Conservation (phyloP, 352 stramenopile genomes). For the Phytophthora cactorum region DNA sequence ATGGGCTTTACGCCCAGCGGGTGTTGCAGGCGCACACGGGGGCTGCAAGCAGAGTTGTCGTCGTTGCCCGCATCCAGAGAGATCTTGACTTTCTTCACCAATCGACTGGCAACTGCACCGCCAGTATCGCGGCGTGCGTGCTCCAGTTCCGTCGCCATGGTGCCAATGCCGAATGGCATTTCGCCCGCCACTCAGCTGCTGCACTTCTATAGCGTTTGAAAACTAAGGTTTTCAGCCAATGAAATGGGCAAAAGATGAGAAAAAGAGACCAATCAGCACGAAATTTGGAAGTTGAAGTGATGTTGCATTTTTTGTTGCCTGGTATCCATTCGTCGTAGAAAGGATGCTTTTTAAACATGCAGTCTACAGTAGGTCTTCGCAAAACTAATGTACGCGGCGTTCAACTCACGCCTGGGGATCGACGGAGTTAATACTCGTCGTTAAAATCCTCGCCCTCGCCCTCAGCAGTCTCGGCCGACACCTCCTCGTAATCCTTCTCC, state of each 20-base stretch:
- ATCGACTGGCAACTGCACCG: conserved; percentile 24
- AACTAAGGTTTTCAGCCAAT: conserved; percentile 19
- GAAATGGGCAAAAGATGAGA: neutral
- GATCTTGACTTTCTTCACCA: conserved; percentile 43
- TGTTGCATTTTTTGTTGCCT: too few species aligned
- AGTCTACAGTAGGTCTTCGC: too few species aligned
- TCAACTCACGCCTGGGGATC: too few species aligned
- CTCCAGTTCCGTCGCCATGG: conserved; percentile 22
- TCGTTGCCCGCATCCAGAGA: neutral
- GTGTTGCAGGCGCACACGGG: conserved; percentile 49
- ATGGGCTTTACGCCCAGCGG: conserved; percentile 85
- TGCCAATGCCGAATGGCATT: conserved; percentile 27
- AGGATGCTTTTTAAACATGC: too few species aligned
- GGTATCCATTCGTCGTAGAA: too few species aligned
- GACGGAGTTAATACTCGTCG: conserved; percentile 79
- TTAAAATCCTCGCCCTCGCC: conserved; percentile 93
- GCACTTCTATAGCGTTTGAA: conserved; percentile 34
- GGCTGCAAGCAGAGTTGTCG: neutral
- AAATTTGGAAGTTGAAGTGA: neutral
- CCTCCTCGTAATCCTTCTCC: conserved; percentile 98
- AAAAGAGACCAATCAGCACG: conserved; percentile 2
- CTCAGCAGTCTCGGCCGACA: conserved; percentile 98
- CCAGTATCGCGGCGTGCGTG: conserved; percentile 9
- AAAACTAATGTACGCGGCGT: neutral
- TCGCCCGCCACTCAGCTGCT: conserved; percentile 27